Conservation (phyloP, 1,284 basidiomycete genomes). For the Ganoderma sinense region DNA sequence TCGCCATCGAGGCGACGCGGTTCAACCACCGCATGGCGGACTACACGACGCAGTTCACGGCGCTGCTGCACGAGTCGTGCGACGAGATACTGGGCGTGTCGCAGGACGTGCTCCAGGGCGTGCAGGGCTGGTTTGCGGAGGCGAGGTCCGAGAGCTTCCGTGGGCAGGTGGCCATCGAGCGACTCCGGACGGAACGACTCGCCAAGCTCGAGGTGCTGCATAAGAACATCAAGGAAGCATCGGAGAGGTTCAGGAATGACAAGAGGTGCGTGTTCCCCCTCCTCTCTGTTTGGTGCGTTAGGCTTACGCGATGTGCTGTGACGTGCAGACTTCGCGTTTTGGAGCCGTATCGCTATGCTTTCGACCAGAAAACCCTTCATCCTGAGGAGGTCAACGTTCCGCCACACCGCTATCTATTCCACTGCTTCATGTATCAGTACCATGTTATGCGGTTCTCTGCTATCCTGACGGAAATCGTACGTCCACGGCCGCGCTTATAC, state of each 20-base stretch:
- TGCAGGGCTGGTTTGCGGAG: constrained; percentile 61
- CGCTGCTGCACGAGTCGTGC: constrained; percentile 64
- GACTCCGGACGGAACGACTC: constrained; percentile 45
- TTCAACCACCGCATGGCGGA: constrained; percentile 61
- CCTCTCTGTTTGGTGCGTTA: too few species aligned
- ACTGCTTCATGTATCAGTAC: constrained; percentile 77
- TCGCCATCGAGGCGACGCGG: constrained; percentile 74
- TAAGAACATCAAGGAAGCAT: constrained; percentile 45
- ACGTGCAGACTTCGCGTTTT: constrained; percentile 63
- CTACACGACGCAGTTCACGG: constrained; percentile 58
- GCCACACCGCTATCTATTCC: constrained; percentile 71
- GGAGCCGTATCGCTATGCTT: constrained; percentile 72
- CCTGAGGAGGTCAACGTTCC: constrained; percentile 45
- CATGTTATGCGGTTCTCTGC: constrained; percentile 39
- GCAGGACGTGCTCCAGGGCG: constrained; percentile 51
- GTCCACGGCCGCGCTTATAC: constrained; percentile 12
- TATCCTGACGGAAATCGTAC: constrained; percentile 40
- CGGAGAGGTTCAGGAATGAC: constrained; percentile 58
- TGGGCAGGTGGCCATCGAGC: constrained; percentile 41
- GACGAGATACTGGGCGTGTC: constrained; percentile 63
- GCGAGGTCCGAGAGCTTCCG: constrained; percentile 51
- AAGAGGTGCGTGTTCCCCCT: constrained; percentile 51
- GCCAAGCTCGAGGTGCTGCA: constrained; percentile 46
- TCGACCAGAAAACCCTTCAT: constrained; percentile 55
- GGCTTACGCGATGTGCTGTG: neutral